Base-by-base conservation (phyloP, 768 basidiomycete species). In the Tylopilus rubrobrunneus region DNA sequence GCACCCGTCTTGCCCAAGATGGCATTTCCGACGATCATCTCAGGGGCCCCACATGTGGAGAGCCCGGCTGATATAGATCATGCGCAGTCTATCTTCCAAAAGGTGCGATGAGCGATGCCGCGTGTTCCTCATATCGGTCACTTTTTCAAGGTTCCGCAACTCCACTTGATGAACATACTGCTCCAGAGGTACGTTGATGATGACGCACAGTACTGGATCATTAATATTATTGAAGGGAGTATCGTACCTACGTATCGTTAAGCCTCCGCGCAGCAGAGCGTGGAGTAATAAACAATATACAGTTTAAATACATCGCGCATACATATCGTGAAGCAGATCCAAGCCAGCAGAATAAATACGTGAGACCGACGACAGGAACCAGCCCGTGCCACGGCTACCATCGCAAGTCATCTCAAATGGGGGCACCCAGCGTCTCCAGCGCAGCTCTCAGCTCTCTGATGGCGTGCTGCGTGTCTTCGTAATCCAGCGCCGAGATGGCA, bases 401-500 rank as follows among this genome's bases (percentile, higher is more conserved):
- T 19, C 21, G 7, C 33, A 27, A 29, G 6, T 7, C 8, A 12
- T 36, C 21, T 62, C 52, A 58, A 33, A 56, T 44, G 71, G 64
- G 81, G 5, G 75, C 84, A 23, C 83, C 87, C 21, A 92, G 73
- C 33, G 82, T 69, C 31, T 75, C 76, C 57, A 99, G 71, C 14
- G 96, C 96, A 34, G 80, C 76, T 59, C 81, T 77, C 59, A 99
- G 71, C 71, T 99, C 93, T 66, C 80, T 86, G 64, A 81, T 79
- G 17, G 96, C 96, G 62, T 90, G 89, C 58, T 89, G 87, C 10
- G 78, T 77, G 69, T 99, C 96, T 66, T 98, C 96, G 67, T 95
- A 98, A 65, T 98, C 93, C 51, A 99, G 75, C n/a, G 97, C 84
- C 29, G 90, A 92, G 53, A 98, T 91, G 7, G 96, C 96, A 73